These are phyloP conservation scores for Acanthamoeba healyi DNA, from an alignment of 208 protist genomes.

Conservation along the genomic window DNA sequence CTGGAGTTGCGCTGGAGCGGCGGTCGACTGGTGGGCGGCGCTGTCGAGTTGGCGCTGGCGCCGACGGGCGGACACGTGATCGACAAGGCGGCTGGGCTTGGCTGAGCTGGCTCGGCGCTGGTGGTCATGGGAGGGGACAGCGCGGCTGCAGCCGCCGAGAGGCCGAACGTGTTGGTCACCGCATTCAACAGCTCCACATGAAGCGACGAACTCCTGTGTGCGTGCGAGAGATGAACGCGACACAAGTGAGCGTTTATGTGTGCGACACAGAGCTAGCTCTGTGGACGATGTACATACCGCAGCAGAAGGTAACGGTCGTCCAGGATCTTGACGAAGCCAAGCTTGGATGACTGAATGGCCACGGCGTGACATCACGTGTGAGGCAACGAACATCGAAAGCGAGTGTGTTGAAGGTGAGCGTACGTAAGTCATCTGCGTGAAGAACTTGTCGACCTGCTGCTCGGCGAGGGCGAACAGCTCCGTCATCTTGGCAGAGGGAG, in stretches of 20 bases:
- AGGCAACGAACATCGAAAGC: not conserved
- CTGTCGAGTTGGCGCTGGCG: not conserved
- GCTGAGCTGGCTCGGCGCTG: not conserved
- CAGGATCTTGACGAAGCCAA: not conserved
- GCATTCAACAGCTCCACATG: conserved; percentile 13
- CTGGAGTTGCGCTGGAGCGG: not conserved
- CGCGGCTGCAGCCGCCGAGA: not conserved
- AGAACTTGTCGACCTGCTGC: conserved; percentile 52
- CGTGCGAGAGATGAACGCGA: not conserved
- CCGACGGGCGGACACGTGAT: not conserved
- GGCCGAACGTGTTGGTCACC: conserved; percentile 31
- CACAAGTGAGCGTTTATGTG: no score
- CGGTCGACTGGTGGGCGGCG: not conserved
- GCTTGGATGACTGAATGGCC: not conserved
- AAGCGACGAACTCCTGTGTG: conserved; percentile 20
- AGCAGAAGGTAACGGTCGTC: conserved; percentile 1
- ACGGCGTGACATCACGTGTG: not conserved
- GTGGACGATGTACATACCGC: not conserved
- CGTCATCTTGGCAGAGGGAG: conserved; percentile 4
- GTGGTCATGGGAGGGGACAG: no score
- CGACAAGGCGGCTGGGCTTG: not conserved
- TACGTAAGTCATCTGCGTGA: conserved; percentile 11
- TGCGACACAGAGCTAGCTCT: no score
- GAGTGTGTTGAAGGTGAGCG: not conserved
- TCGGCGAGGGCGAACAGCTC: conserved; percentile 27